Percentiles rank a stretch among this genome's conserved stretches.
These are phyloP conservation scores for Chlorella sp. DNA, from an alignment of 139 green algal species.

Conservation along the genomic window DNA sequence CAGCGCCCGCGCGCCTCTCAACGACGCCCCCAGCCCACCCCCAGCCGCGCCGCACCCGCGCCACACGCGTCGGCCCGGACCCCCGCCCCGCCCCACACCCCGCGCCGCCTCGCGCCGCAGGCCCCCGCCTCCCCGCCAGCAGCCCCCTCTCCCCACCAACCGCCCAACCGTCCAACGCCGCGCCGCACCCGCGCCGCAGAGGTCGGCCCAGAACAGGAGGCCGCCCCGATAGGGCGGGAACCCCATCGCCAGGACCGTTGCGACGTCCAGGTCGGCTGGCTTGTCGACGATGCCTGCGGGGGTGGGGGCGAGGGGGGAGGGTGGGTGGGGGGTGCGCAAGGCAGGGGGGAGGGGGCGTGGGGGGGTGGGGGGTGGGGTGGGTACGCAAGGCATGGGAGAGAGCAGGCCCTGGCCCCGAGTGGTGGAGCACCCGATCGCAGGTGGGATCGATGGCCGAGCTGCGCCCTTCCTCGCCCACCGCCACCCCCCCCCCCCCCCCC, in stretches of 20 bases:
- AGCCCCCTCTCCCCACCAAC: too few species aligned
- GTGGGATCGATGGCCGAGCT: too few species aligned
- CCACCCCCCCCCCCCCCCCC: background rate
- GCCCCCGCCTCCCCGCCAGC: background rate
- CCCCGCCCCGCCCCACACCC: background rate
- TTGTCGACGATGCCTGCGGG: constrained; percentile 92
- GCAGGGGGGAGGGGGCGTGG: background rate
- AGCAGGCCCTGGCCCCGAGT: too few species aligned
- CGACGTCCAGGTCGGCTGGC: constrained; percentile 94
- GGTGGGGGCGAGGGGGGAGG: background rate
- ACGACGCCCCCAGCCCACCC: background rate
- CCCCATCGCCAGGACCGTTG: constrained; percentile 96
- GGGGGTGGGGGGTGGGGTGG: background rate
- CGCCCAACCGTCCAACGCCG: too few species aligned
- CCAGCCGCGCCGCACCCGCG: background rate
- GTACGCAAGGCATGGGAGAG: background rate
- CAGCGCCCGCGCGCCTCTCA: background rate
- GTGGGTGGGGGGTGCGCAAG: background rate
- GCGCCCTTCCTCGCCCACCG: too few species aligned
- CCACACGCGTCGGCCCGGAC: background rate
- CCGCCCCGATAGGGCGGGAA: constrained; percentile 88
- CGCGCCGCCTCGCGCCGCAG: background rate
- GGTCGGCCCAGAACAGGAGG: constrained; percentile 92
- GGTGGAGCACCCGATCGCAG: too few species aligned
- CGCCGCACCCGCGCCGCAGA: constrained; percentile 66